A percentile compares a stretch with the other conserved stretches of the same genome.
These are phyloP conservation scores for Artemisia tridentata DNA, from an alignment of 129 eudicot species.

Conservation along the genomic window DNA sequence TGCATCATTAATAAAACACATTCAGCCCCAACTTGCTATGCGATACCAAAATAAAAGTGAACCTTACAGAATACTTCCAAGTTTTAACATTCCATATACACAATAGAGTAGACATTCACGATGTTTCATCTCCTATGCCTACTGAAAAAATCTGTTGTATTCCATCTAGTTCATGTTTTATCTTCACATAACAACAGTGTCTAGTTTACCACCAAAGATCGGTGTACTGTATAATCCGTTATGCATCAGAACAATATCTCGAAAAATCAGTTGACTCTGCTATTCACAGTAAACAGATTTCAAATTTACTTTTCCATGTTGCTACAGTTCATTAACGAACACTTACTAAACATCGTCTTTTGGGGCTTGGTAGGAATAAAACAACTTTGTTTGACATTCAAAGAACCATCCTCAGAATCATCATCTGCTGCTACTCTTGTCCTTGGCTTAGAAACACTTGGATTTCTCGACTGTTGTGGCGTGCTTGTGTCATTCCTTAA, in stretches of 20 bases:
- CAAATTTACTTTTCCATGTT: constrained; percentile 23
- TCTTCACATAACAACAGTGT: background rate
- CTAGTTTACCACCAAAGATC: background rate
- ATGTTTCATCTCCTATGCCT: too few species aligned
- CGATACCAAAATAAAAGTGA: too few species aligned
- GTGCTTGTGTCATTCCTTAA: constrained; percentile 26
- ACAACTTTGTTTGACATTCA: constrained; percentile 40
- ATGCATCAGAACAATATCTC: background rate
- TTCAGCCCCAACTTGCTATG: too few species aligned
- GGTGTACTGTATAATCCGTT: background rate
- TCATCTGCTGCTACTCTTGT: constrained; percentile 41
- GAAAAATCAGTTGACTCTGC: background rate
- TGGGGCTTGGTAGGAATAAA: constrained; percentile 48
- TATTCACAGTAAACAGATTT: constrained; percentile 1
- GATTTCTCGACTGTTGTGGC: constrained; percentile 51
- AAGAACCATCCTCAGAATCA: constrained; percentile 33
- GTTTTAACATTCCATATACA: too few species aligned
- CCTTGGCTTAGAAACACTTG: too few species aligned
- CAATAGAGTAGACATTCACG: too few species aligned
- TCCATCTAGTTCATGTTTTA: background rate
- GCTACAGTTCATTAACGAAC: constrained; percentile 49
- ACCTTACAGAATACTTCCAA: too few species aligned
- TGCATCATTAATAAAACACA: too few species aligned
- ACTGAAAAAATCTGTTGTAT: background rate
- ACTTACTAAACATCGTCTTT: constrained; percentile 52